Conservation (phyloP, 2,329 filamentous ascomycete species). For the Cladosporium sp. region DNA sequence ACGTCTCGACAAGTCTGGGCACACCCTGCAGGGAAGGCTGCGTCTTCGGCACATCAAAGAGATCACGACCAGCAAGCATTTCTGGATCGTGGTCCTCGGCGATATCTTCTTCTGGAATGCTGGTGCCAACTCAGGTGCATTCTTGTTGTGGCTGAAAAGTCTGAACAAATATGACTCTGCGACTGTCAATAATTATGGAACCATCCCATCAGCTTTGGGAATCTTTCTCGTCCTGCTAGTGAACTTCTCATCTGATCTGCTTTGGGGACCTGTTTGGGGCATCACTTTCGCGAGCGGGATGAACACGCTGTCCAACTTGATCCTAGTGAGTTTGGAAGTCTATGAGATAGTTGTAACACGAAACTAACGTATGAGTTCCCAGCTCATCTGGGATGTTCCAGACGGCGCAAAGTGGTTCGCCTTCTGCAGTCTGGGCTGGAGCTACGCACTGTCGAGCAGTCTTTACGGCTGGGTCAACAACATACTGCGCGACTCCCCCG, state of each 20-base stretch:
- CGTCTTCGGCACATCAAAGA: conserved; percentile 32
- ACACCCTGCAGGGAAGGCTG: conserved; percentile 27
- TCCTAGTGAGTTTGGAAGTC: not conserved
- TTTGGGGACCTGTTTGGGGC: conserved; percentile 55
- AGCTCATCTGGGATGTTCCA: conserved; percentile 58
- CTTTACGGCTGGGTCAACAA: conserved; percentile 59
- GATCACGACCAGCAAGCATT: conserved; percentile 46
- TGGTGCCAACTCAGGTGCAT: conserved; percentile 52
- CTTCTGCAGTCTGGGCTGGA: conserved; percentile 52
- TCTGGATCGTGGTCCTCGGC: conserved; percentile 54
- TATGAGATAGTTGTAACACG: not conserved
- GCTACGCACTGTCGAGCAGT: conserved; percentile 55
- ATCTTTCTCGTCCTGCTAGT: conserved; percentile 58
- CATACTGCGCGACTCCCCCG: conserved; percentile 47
- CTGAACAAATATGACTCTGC: conserved; percentile 49
- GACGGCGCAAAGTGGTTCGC: conserved; percentile 57
- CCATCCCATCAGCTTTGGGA: conserved; percentile 55
- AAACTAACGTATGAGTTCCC: conserved; percentile 50
- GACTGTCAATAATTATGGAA: conserved; percentile 53
- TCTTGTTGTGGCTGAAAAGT: conserved; percentile 60
- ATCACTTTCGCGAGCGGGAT: conserved; percentile 54
- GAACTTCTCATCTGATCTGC: conserved; percentile 56
- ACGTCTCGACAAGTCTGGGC: conserved; percentile 46
- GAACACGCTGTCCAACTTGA: conserved; percentile 46
- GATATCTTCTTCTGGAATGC: conserved; percentile 61